Conservation (phyloP, 2,329 filamentous ascomycete genomes). For the Knoxdaviesia proteae region DNA sequence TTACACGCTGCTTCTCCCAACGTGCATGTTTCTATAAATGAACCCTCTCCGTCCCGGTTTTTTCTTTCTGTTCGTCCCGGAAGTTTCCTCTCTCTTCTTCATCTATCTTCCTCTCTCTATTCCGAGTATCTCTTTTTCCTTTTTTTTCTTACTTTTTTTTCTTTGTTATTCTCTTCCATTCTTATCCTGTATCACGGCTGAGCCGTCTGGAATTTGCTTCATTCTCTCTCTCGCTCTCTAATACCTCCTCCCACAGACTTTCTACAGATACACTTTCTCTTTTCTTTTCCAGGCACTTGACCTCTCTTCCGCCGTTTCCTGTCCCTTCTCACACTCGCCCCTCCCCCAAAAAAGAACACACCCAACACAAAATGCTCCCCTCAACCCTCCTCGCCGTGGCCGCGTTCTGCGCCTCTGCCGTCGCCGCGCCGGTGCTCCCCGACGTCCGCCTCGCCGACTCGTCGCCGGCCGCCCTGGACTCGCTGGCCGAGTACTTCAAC, state of each 20-base stretch:
- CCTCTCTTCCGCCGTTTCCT: no score
- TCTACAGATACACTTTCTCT: no score
- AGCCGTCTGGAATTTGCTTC: slow-evolving; percentile 1
- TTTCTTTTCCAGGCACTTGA: no score
- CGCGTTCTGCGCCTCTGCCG: slow-evolving; percentile 14
- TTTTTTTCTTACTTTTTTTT: neutral
- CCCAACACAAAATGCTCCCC: slow-evolving; percentile 23
- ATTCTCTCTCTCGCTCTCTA: no score
- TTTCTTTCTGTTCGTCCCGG: neutral
- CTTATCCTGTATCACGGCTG: neutral
- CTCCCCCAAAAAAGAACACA: neutral
- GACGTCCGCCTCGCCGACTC: slow-evolving; percentile 16
- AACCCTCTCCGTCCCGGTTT: neutral
- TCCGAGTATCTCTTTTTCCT: neutral
- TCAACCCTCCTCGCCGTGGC: slow-evolving; percentile 20
- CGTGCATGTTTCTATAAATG: neutral
- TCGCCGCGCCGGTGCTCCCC: slow-evolving; percentile 26
- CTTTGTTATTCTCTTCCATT: neutral
- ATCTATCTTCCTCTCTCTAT: neutral
- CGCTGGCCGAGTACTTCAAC: slow-evolving; percentile 41
- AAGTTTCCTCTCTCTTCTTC: no score
- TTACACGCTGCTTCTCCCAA: no score
- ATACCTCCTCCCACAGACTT: no score
- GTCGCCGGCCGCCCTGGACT: slow-evolving; percentile 17
- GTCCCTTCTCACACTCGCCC: no score